Evolutionary conservation across 2,329 filamentous ascomycete genomes (phyloP), one percentile per base, ranked within the genome.

Genomic region (Graphilbum fragrans): DNA sequence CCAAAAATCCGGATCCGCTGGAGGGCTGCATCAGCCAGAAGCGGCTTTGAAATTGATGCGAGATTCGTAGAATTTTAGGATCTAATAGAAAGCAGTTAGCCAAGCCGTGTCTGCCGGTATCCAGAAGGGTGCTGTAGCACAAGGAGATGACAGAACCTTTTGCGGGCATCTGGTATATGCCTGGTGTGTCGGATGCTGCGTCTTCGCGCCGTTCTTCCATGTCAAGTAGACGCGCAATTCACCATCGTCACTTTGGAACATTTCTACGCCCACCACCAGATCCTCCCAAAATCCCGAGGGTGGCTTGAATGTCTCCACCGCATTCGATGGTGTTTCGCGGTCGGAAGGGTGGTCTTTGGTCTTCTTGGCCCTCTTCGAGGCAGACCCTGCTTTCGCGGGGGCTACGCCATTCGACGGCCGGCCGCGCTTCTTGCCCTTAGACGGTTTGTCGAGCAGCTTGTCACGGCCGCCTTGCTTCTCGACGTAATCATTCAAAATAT

Each of bases 151-250:
- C 37, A 33, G 41, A 42, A 22, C 81, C 70, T 80, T 84, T 54
- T 90, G 84, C 0, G 85, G 85, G 50, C 82, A 87, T 50, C 86
- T 80, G 52, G 77, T 71, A 52, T 88, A 84, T 8, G 87, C 70
- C 14, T 79, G 69, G 18, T 67, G 58, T 16, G 84, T 76, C 10
- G 75, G 69, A 52, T 90, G 84, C 53, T 83, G 78, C 1, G 82
- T 84, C 64, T 86, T 87, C 37, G 74, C 66, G 9, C 77, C 77
- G 45, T 81, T 77, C 51, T 77, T 80, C 84, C 85, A 90, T 12
- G 76, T 74, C 25, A 88, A 61, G 50, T 80, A 86, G 1, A 82
- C 82, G 25, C 77, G 68, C 14, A 85, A 64, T 45, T 69, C 70
- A 17, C 69, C 72, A 4, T 71, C 64, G 38, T 72, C 70, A 49